These are phyloP conservation scores for Fusarium sp. DNA, from an alignment of 2,329 filamentous ascomycete genomes.

Conservation along the genomic window DNA sequence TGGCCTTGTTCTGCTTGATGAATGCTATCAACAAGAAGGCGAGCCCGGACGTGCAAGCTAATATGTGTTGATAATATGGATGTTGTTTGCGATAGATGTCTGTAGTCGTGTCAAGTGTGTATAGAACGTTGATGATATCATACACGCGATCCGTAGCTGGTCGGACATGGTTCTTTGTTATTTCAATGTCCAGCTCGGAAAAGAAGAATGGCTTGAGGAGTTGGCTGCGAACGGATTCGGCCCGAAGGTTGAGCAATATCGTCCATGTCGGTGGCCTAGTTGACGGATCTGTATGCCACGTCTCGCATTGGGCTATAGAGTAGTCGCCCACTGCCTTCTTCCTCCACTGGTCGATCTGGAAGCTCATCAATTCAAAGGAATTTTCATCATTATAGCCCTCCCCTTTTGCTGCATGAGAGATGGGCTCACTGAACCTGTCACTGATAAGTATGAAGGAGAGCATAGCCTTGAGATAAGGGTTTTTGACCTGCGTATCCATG, in stretches of 20 bases:
- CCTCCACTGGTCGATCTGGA: constrained; percentile 45
- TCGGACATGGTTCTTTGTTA: constrained; percentile 21
- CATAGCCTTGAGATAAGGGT: constrained; percentile 28
- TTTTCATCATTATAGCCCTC: constrained; percentile 40
- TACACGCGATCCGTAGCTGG: constrained; percentile 21
- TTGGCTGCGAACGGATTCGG: constrained; percentile 26
- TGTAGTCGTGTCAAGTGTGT: constrained; percentile 12
- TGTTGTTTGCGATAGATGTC: constrained; percentile 29
- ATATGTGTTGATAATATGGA: constrained; percentile 25
- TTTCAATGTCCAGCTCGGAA: constrained; percentile 25
- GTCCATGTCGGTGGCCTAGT: constrained; percentile 25
- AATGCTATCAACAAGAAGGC: constrained; percentile 26
- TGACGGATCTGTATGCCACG: constrained; percentile 16
- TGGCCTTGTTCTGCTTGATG: constrained; percentile 28
- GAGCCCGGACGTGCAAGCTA: constrained; percentile 19
- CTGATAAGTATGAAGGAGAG: constrained; percentile 30
- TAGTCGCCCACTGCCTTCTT: constrained; percentile 37
- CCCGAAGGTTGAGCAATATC: constrained; percentile 22
- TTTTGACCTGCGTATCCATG: background rate
- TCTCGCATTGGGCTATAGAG: constrained; percentile 3
- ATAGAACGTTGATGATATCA: constrained; percentile 22
- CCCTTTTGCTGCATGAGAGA: constrained; percentile 16
- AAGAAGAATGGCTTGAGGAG: constrained; percentile 27
- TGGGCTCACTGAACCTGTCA: constrained; percentile 24
- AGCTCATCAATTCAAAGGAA: constrained; percentile 44